Conservation (phyloP, 1,284 basidiomycete species). For the Apiotrichum domesticum region DNA sequence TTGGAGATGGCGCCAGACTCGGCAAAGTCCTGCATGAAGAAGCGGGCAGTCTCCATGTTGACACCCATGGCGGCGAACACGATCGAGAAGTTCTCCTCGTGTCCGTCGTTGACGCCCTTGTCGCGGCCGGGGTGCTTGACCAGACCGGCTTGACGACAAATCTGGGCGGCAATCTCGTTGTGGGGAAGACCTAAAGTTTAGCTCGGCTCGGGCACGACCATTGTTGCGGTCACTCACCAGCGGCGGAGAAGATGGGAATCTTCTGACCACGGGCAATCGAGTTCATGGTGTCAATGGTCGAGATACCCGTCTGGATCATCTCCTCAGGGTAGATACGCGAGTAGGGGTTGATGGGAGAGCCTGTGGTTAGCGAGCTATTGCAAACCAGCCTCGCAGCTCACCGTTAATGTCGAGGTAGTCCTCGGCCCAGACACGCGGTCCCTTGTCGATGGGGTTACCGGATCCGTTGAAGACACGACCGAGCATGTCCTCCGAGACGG, state of each 20-base stretch:
- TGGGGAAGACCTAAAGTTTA: conserved; percentile 74
- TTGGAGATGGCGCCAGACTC: conserved; percentile 97
- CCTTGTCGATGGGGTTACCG: conserved; percentile 95
- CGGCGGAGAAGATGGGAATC: conserved; percentile 99
- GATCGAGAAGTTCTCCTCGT: conserved; percentile 99
- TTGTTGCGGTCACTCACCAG: conserved; percentile 45
- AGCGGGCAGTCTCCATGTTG: conserved; percentile 99
- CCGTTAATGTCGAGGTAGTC: conserved; percentile 99
- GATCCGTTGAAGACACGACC: conserved; percentile 99
- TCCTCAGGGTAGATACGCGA: conserved; percentile 99
- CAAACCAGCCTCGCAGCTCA: conserved; percentile 42
- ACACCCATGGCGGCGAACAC: conserved; percentile 99
- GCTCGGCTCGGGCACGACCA: neutral
- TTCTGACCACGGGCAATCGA: conserved; percentile 99
- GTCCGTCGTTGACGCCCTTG: conserved; percentile 96
- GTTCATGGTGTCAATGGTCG: conserved; percentile 98
- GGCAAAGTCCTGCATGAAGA: conserved; percentile 99
- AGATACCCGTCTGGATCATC: conserved; percentile 99
- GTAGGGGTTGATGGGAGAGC: conserved; percentile 98
- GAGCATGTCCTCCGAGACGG: conserved; percentile 99
- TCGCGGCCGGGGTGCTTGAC: conserved; percentile 75
- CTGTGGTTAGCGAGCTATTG: conserved; percentile 47
- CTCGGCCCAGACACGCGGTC: conserved; percentile 98
- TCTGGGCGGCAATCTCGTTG: conserved; percentile 99
- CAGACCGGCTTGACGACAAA: conserved; percentile 96